Evolutionary conservation across 2,329 filamentous ascomycete genomes (phyloP).

Genomic region (Ophiostoma quercus): DNA sequence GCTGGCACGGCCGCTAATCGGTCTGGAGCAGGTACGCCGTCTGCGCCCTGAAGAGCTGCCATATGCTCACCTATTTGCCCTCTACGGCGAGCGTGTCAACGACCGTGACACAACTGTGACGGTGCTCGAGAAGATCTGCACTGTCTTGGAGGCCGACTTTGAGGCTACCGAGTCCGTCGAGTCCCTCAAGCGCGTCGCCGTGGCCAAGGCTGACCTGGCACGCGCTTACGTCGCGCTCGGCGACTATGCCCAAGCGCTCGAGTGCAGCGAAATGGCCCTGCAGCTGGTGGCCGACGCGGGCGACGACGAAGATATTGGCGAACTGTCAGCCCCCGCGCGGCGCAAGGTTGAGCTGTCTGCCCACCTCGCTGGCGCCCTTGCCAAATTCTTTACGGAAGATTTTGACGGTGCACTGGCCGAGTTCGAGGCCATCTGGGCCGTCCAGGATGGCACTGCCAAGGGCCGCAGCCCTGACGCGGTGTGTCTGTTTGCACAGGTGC

Average conservation of each 20-base stretch:
- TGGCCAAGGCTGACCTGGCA: slow-evolving; percentile 81
- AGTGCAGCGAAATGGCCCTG: slow-evolving; percentile 75
- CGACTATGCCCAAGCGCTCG: slow-evolving; percentile 62
- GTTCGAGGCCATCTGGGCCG: slow-evolving; percentile 73
- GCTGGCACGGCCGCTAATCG: slow-evolving; percentile 75
- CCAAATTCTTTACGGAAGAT: slow-evolving; percentile 65
- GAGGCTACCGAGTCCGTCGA: slow-evolving; percentile 73
- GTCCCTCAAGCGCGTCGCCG: slow-evolving; percentile 69
- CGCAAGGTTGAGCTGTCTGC: slow-evolving; percentile 72
- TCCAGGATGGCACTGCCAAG: slow-evolving; percentile 69
- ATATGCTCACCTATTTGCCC: slow-evolving; percentile 69
- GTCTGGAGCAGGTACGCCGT: slow-evolving; percentile 71
- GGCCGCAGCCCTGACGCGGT: slow-evolving; percentile 62
- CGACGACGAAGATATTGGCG: slow-evolving; percentile 56
- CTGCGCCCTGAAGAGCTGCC: slow-evolving; percentile 66
- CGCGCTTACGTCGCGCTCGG: slow-evolving; percentile 70
- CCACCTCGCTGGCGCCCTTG: slow-evolving; percentile 78
- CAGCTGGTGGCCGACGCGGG: slow-evolving; percentile 45
- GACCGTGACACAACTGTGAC: slow-evolving; percentile 60
- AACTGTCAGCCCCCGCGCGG: slow-evolving; percentile 60
- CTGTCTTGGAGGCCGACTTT: slow-evolving; percentile 70
- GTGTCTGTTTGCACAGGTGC: slow-evolving; percentile 80
- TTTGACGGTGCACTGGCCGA: slow-evolving; percentile 67
- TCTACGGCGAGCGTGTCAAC: slow-evolving; percentile 75
- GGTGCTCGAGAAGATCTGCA: slow-evolving; percentile 62